Conservation (phyloP, 179 eudicot genomes). For the Beta macrorhiza region DNA sequence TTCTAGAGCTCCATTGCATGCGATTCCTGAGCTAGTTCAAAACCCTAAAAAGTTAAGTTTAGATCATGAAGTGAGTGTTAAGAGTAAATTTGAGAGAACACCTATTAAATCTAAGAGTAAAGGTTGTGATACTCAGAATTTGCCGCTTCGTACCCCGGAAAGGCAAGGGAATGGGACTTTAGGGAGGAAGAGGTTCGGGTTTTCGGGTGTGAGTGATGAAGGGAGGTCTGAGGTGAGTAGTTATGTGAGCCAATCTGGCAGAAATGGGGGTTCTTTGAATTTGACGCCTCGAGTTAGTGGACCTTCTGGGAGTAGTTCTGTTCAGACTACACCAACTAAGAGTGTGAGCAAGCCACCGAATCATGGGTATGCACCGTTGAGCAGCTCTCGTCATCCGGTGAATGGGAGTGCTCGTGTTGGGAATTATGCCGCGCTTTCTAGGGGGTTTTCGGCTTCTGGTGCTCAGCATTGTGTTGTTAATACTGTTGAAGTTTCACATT, state of each 20-base stretch:
- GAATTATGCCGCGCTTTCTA: conserved; percentile 52
- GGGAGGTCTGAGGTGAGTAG: conserved; percentile 29
- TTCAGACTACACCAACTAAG: conserved; percentile 76
- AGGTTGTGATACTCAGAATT: conserved; percentile 24
- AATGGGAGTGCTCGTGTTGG: conserved; percentile 50
- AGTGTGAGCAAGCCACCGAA: conserved; percentile 84
- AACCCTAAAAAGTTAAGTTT: conserved; percentile 23
- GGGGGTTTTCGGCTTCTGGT: conserved; percentile 49
- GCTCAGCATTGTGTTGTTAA: conserved; percentile 43
- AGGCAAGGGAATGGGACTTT: conserved; percentile 40
- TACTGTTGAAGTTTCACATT: conserved; percentile 77
- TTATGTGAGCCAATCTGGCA: conserved; percentile 28
- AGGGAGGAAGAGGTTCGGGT: conserved; percentile 59
- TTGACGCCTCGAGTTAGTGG: conserved; percentile 59
- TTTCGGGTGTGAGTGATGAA: conserved; percentile 45
- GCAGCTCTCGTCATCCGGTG: conserved; percentile 48
- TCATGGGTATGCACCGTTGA: conserved; percentile 51
- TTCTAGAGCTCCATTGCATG: conserved; percentile 44
- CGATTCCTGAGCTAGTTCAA: neutral
- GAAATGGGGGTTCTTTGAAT: conserved; percentile 32
- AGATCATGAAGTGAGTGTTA: conserved; percentile 40
- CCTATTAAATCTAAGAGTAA: conserved; percentile 59
- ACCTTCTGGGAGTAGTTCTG: conserved; percentile 38
- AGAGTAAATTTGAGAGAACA: conserved; percentile 50
- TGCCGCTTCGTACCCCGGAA: conserved; percentile 64